These are phyloP conservation scores for Globisporangium apiculatum DNA, from an alignment of 352 stramenopile species.

Conservation along the genomic window DNA sequence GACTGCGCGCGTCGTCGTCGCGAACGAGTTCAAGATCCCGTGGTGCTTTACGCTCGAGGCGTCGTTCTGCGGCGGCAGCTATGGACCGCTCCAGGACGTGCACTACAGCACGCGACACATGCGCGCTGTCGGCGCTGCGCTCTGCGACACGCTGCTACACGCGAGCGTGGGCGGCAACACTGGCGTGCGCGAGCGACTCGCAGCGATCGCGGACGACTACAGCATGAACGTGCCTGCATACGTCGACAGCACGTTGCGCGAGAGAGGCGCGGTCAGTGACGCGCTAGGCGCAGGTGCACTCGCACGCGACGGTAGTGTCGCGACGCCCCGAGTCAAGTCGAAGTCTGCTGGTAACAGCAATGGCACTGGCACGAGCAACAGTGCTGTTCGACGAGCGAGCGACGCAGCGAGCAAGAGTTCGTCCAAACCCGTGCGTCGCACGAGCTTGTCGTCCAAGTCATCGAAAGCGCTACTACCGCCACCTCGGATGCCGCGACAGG, in stretches of 20 bases:
- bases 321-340: slow-evolving; percentile 3
- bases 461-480: neutral
- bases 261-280: slow-evolving; percentile 19
- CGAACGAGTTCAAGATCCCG: slow-evolving; percentile 65
- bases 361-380: neutral
- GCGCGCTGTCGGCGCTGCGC: slow-evolving; percentile 28
- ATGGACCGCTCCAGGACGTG: slow-evolving; percentile 43
- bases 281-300: neutral
- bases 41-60: slow-evolving; percentile 85
- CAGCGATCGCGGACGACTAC: slow-evolving; percentile 24
- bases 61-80: slow-evolving; percentile 81
- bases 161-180: slow-evolving; percentile 4
- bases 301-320: slow-evolving; percentile 3
- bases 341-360: neutral
- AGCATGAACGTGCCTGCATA: slow-evolving; percentile 23
- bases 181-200: slow-evolving; percentile 23
- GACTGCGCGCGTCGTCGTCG: slow-evolving; percentile 74
- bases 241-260: slow-evolving; percentile 32
- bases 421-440: slow-evolving; percentile 4
- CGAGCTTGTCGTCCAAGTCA: slow-evolving; percentile 3
- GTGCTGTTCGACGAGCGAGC: neutral
- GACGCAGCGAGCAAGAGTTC: neutral
- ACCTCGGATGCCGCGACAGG: neutral
- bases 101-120: slow-evolving; percentile 70
- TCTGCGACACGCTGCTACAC: slow-evolving; percentile 45